A percentile compares a stretch with the other conserved stretches of the same genome.
Conservation (phyloP, 208 protist genomes). For the Trypanosomatidae sp. region DNA sequence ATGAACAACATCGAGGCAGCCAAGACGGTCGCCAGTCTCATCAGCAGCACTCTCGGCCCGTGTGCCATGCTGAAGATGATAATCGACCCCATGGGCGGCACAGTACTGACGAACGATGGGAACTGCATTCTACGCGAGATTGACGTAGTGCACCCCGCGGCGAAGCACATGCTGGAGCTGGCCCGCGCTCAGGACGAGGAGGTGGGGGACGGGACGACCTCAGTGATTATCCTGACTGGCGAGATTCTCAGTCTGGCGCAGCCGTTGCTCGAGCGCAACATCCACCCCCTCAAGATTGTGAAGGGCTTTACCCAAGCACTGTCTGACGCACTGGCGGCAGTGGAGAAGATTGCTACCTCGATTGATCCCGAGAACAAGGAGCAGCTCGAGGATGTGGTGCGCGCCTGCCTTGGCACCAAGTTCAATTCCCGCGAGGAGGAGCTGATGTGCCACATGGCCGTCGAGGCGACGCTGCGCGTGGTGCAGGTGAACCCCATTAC, state of each 20-base stretch:
- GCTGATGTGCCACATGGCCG: constrained; percentile 98
- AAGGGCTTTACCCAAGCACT: constrained; percentile 97
- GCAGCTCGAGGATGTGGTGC: constrained; percentile 92
- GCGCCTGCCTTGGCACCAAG: constrained; percentile 98
- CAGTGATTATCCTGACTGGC: constrained; percentile 99
- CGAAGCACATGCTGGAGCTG: constrained; percentile 99
- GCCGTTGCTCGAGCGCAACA: constrained; percentile 97
- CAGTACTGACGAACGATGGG: constrained; percentile 99
- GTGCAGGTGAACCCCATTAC: constrained; percentile 75
- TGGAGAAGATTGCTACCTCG: constrained; percentile 91
- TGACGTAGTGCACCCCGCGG: constrained; percentile 99
- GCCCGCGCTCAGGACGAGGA: constrained; percentile 99
- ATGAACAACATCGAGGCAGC: constrained; percentile 98
- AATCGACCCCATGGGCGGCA: constrained; percentile 99
- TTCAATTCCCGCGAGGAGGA: constrained; percentile 97
- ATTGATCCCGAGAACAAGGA: constrained; percentile 95
- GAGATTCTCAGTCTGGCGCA: constrained; percentile 98
- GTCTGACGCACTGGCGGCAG: constrained; percentile 94
- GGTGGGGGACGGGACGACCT: constrained; percentile 99
- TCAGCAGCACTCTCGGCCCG: constrained; percentile 99
- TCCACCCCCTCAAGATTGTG: constrained; percentile 99
- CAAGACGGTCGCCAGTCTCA: constrained; percentile 98
- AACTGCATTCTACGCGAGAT: constrained; percentile 99
- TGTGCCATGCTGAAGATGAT: constrained; percentile 99
- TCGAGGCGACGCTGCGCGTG: constrained; percentile 98